These are phyloP conservation scores for Clonostachys rhizophaga DNA, from an alignment of 2,329 filamentous ascomycete genomes.

Conservation along the genomic window DNA sequence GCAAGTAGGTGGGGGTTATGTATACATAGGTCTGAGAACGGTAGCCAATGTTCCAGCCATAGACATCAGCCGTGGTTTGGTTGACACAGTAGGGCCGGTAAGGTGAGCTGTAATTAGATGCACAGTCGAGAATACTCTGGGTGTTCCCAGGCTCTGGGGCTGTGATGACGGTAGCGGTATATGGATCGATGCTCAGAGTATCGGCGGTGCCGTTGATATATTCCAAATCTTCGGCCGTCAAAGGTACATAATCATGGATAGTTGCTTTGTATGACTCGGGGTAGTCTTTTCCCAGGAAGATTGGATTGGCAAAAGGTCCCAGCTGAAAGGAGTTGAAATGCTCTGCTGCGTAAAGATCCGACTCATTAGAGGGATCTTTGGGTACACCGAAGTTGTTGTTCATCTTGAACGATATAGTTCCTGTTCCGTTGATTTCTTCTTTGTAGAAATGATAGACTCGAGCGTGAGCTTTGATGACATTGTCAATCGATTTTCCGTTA, in stretches of 20 bases:
- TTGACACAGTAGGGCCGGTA: conserved; percentile 48
- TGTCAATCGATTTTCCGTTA: conserved; percentile 29
- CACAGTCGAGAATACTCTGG: conserved; percentile 40
- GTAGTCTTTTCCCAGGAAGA: conserved; percentile 46
- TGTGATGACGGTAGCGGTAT: conserved; percentile 50
- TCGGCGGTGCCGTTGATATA: conserved; percentile 46
- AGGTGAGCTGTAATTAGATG: conserved; percentile 33
- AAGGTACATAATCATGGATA: conserved; percentile 33
- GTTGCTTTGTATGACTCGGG: conserved; percentile 39
- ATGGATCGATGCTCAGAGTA: conserved; percentile 53
- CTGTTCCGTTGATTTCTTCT: conserved; percentile 43
- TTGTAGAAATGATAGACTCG: conserved; percentile 48
- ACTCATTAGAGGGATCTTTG: conserved; percentile 25
- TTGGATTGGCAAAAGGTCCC: conserved; percentile 45
- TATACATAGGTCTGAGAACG: conserved; percentile 51
- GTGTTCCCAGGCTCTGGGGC: conserved; percentile 25
- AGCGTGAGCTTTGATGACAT: conserved; percentile 42
- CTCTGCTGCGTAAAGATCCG: conserved; percentile 36
- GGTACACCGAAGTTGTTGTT: conserved; percentile 47
- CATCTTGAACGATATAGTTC: conserved; percentile 44
- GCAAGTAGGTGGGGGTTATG: conserved; percentile 53
- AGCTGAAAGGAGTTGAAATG: conserved; percentile 43
- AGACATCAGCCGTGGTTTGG: conserved; percentile 35
- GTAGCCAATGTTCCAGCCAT: conserved; percentile 56
- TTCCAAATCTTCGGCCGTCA: conserved; percentile 41